A percentile compares a stretch with the other conserved stretches of the same genome.
These are phyloP conservation scores for Cucumis sativus DNA, from an alignment of 306 rosid genomes.

Conservation along the genomic window Cucumber_9930_V3 NC_026659.2:18986001-18986500, in stretches of 20 bases:
- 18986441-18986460: constrained; percentile 37
- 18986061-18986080: background rate
- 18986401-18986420: constrained; percentile 27
- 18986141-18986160: background rate
- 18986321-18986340: background rate
- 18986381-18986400: background rate
- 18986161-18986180: background rate
- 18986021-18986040: no score
- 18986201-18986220: background rate
- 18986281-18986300: background rate
- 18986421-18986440: constrained; percentile 19
- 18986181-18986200: background rate
- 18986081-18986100: no score
- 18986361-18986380: background rate
- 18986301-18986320: background rate
- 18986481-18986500: constrained; percentile 57
- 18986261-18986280: no score
- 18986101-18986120: background rate
- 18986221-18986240: background rate
- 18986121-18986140: background rate
- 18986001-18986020: no score
- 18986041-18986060: background rate
- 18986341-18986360: background rate
- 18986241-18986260: background rate
- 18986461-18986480: constrained; percentile 31